Base-by-base conservation (phyloP, 1,284 basidiomycete species). In the Polyporus tsugae region DNA sequence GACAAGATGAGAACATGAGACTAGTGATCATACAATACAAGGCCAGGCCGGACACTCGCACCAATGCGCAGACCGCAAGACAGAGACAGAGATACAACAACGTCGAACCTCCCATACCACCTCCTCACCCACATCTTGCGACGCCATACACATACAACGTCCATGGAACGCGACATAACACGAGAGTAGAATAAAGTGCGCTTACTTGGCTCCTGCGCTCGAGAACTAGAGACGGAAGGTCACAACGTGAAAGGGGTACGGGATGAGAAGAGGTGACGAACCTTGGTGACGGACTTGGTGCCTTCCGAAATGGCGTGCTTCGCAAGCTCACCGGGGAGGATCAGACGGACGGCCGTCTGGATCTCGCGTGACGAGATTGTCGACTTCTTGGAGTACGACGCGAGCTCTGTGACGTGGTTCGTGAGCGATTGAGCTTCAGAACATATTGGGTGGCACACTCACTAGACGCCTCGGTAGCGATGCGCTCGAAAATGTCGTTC, bases 321-420 rank as follows among this genome's bases (percentile, higher is more conserved):
- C 74, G 91, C 90, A 57, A 93, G 86, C 81, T 94, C 94, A 82
- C 93, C 93, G 75, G 95, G 95, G 4, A 97, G 91, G 81, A 97
- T 96, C 55, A 97, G 88, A 70, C 95, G 92, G 61, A 96, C 95
- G 64, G 93, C 89, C 60, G 95, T 97, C 82, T 96, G 95, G 77
- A 97, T 96, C 83, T 97, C 95, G 70, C 95, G 93, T 60, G 95
- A 96, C 65, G 95, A 96, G 83, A 97, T 96, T 64, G 95, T 97
- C 13, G 94, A 95, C 84, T 95, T 95, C 87, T 96, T 95, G 72
- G 95, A 96, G 87, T 97, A 96, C 4, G 91, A 87, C 46, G 95
- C 95, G 73, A 97, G 92, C 85, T 96, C 91, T 92, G 85, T 38
- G 65, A 57, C 11, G 65, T 61, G 22, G 41, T 42, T 29, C 33